Conservation (phyloP, 1,139 yeast species). For the Zygosaccharomyces sapae region DNA sequence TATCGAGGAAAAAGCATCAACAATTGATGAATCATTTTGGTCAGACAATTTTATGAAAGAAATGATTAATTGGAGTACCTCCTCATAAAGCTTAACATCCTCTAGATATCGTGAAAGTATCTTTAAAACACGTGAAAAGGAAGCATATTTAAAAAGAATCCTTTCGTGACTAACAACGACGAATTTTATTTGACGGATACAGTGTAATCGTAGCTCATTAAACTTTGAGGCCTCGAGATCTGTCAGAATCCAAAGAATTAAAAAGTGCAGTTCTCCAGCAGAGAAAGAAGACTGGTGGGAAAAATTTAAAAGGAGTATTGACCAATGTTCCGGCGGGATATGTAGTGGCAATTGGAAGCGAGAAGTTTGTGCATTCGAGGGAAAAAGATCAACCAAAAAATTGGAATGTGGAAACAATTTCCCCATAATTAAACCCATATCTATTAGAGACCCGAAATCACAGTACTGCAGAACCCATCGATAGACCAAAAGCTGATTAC, state of each 20-base stretch:
- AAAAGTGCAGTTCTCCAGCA: conserved; percentile 15
- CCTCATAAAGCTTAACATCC: conserved; percentile 14
- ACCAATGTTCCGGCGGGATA: conserved; percentile 15
- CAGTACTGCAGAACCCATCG: conserved; percentile 39
- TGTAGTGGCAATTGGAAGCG: conserved; percentile 19
- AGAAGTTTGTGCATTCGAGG: not conserved
- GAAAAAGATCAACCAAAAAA: conserved; percentile 10
- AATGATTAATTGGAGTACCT: conserved; percentile 14
- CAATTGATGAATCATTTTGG: conserved; percentile 5
- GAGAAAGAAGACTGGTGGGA: conserved; percentile 3
- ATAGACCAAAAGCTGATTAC: conserved; percentile 36
- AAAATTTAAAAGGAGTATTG: conserved; percentile 14
- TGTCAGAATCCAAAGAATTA: conserved; percentile 20
- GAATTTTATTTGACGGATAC: conserved; percentile 18
- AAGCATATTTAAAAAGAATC: conserved; percentile 8
- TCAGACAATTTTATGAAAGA: conserved; percentile 10
- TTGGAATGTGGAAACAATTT: conserved; percentile 12
- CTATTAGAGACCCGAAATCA: conserved; percentile 40
- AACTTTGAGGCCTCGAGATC: conserved; percentile 18
- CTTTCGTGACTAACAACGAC: conserved; percentile 19
- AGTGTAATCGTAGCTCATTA: conserved; percentile 11
- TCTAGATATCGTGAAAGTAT: conserved; percentile 13
- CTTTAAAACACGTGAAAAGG: conserved; percentile 8
- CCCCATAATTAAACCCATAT: conserved; percentile 19
- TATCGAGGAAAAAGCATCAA: conserved; percentile 14